Evolutionary conservation across 805 yeast species (phyloP).

Genomic region (Zygosaccharomyces gambellarensis): DNA sequence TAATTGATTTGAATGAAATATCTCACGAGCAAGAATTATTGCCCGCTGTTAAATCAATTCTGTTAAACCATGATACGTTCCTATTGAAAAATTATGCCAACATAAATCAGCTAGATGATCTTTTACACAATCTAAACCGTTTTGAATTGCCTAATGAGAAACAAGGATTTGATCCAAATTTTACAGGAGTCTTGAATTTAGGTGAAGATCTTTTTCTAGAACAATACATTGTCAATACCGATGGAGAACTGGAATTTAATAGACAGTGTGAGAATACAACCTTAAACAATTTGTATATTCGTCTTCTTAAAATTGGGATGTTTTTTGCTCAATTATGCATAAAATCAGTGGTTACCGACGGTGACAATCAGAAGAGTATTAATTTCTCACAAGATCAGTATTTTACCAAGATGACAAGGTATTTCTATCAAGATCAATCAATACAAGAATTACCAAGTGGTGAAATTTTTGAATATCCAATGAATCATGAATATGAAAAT

Average conservation of each 20-base stretch:
- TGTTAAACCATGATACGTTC: conserved; percentile 25
- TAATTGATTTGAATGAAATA: conserved; percentile 26
- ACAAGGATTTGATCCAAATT: conserved; percentile 28
- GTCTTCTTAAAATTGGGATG: conserved; percentile 22
- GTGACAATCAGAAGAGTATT: not conserved
- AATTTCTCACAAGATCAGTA: conserved; percentile 6
- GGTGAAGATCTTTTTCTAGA: conserved; percentile 20
- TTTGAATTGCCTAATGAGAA: conserved; percentile 10
- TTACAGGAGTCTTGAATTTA: conserved; percentile 24
- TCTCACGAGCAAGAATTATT: conserved; percentile 24
- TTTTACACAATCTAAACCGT: conserved; percentile 9
- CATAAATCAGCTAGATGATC: conserved; percentile 15
- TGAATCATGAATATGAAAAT: conserved; percentile 16
- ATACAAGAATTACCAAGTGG: conserved; percentile 13
- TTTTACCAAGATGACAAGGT: conserved; percentile 23
- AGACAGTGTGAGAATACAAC: conserved; percentile 14
- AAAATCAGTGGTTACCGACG: conserved; percentile 13
- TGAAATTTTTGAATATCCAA: conserved; percentile 18
- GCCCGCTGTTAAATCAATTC: conserved; percentile 21
- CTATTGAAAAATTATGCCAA: conserved; percentile 32
- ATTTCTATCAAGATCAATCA: conserved; percentile 13
- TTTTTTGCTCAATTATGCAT: conserved; percentile 24
- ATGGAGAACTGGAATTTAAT: conserved; percentile 14
- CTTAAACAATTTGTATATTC: conserved; percentile 16
- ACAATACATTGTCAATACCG: conserved; percentile 28